phyloP scores from a whole-genome alignment of 2,329 filamentous ascomycete species.

The Fusarium piperis region DNA sequence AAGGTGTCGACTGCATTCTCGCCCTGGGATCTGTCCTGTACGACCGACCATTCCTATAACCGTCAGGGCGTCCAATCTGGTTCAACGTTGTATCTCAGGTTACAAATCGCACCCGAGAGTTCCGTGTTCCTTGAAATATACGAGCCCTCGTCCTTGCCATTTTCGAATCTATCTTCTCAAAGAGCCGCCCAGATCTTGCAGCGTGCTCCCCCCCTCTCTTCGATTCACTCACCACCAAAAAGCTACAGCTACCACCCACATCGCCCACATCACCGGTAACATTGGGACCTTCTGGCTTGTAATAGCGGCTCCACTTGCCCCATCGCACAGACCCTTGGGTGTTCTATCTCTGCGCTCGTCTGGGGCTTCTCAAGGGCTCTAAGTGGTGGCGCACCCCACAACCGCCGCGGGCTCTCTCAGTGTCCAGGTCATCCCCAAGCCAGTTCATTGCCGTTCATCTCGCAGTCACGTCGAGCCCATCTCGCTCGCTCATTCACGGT shows the following conservation, averaged over 20 bases:
- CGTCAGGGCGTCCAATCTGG: background rate
- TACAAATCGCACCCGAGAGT: background rate
- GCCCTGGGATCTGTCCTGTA: background rate
- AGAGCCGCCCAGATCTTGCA: background rate
- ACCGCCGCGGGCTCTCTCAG: constrained; percentile 11
- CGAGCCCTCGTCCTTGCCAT: background rate
- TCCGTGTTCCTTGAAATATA: background rate
- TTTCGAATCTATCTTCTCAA: background rate
- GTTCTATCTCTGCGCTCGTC: constrained; percentile 13
- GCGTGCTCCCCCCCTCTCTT: background rate
- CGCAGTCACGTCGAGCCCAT: background rate
- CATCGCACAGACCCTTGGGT: constrained; percentile 36
- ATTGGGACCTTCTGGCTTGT: constrained; percentile 15
- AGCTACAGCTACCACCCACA: constrained; percentile 1
- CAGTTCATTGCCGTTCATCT: background rate
- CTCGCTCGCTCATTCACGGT: background rate
- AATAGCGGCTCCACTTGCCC: constrained; percentile 38
- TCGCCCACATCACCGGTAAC: constrained; percentile 31
- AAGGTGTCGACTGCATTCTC: constrained; percentile 12
- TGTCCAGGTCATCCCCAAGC: background rate
- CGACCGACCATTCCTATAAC: background rate
- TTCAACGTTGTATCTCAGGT: background rate
- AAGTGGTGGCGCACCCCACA: constrained; percentile 38
- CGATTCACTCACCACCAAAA: background rate
- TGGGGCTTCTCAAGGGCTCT: constrained; percentile 26